Percentiles rank a stretch among this genome's conserved stretches.
Conservation (phyloP, 257 asterid species). For the Ajuga chamaepitys region DNA sequence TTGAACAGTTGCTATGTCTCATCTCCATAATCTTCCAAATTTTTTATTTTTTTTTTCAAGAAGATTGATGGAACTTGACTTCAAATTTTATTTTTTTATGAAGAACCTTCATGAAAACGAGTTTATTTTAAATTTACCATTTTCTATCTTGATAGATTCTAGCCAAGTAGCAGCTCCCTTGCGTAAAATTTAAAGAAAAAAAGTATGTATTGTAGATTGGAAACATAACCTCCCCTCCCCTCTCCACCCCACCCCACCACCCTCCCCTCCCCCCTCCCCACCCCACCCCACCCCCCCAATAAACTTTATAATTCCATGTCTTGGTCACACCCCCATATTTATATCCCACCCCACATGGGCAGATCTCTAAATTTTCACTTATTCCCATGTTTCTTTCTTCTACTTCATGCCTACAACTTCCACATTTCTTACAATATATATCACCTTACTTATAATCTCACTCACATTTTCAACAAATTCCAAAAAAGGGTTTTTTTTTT, state of each 20-base stretch:
- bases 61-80: too few relatives aligned
- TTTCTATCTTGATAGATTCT: too few relatives aligned
- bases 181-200: too few relatives aligned
- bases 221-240: constrained; percentile 27
- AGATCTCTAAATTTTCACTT: constrained; percentile 29
- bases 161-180: too few relatives aligned
- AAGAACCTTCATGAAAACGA: too few relatives aligned
- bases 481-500: background rate
- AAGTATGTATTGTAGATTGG: constrained; percentile 88
- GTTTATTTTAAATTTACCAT: too few relatives aligned
- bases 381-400: constrained; percentile 11
- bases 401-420: constrained; percentile 43
- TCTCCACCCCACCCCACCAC: constrained; percentile 14
- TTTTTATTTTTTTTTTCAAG: too few relatives aligned
- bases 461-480: constrained; percentile 19
- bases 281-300: constrained; percentile 13
- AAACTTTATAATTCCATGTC: constrained; percentile 36
- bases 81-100: too few relatives aligned
- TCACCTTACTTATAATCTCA: constrained; percentile 8
- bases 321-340: constrained; percentile 59
- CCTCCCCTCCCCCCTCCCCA: background rate
- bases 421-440: constrained; percentile 40
- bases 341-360: constrained; percentile 68
- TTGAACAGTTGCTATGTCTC: too few relatives aligned
- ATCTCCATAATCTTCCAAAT: too few relatives aligned